Conservation (phyloP, 495 filamentous ascomycete species). For the Penicillium soppii region DNA sequence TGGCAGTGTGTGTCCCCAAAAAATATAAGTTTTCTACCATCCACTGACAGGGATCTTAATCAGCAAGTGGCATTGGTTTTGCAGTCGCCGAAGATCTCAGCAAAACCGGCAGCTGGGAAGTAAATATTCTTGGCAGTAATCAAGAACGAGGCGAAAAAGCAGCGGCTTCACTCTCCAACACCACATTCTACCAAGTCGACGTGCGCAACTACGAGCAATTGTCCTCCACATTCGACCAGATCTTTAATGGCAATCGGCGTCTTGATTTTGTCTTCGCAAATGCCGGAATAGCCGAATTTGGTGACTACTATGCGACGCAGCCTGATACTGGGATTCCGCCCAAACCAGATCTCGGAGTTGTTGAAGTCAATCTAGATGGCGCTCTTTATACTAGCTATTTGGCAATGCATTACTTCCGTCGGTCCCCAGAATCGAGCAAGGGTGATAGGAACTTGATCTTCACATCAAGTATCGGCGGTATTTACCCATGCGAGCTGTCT, state of each 20-base stretch:
- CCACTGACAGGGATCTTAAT: not conserved
- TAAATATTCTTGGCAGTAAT: conserved; percentile 20
- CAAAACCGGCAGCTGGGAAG: conserved; percentile 11
- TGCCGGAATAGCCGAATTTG: conserved; percentile 14
- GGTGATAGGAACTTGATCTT: conserved; percentile 12
- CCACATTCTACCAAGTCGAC: conserved; percentile 16
- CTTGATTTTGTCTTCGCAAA: conserved; percentile 30
- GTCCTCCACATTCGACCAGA: conserved; percentile 4
- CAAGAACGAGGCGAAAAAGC: conserved; percentile 11
- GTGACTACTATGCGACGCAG: conserved; percentile 1
- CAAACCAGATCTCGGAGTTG: conserved; percentile 47
- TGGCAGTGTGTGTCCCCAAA: conserved; percentile 7
- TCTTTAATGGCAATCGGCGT: conserved; percentile 4
- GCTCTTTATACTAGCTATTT: conserved; percentile 64
- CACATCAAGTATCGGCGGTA: conserved; percentile 18
- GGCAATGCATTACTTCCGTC: conserved; percentile 31
- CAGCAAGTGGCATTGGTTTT: conserved; percentile 26
- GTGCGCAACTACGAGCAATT: conserved; percentile 14
- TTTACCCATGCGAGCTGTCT: conserved; percentile 16
- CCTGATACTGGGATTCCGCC: conserved; percentile 28
- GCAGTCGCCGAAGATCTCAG: conserved; percentile 16
- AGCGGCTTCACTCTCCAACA: not conserved
- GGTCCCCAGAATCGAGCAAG: conserved; percentile 8
- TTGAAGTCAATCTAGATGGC: conserved; percentile 62
- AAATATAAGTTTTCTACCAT: not conserved